Evolutionary conservation across 2,329 filamentous ascomycete genomes (phyloP).

Genomic region (Xylariaceae sp.): DNA sequence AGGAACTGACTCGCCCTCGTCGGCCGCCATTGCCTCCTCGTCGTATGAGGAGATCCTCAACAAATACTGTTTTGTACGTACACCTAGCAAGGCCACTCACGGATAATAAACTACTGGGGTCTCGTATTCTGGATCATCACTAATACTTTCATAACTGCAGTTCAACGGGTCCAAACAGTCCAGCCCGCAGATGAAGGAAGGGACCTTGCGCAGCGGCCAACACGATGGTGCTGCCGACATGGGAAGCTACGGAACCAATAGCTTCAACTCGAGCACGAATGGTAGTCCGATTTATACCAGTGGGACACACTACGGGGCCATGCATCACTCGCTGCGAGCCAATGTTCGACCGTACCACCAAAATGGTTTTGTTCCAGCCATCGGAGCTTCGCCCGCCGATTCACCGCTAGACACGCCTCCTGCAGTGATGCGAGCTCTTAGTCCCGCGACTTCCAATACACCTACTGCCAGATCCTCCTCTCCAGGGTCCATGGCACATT

Average conservation of each 20-base stretch:
- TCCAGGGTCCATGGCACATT: slow-evolving; percentile 40
- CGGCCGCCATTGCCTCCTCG: slow-evolving; percentile 65
- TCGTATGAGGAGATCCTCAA: slow-evolving; percentile 96
- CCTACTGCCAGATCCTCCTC: slow-evolving; percentile 36
- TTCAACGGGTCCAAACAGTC: slow-evolving; percentile 57
- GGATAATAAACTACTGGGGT: slow-evolving; percentile 12
- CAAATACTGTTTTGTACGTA: slow-evolving; percentile 99
- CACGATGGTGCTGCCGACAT: slow-evolving; percentile 39
- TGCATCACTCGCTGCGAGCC: slow-evolving; percentile 39
- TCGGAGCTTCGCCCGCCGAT: slow-evolving; percentile 30
- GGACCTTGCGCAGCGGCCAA: slow-evolving; percentile 37
- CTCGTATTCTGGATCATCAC: slow-evolving; percentile 10
- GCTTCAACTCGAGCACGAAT: slow-evolving; percentile 32
- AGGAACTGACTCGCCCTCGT: slow-evolving; percentile 47
- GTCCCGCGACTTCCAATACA: slow-evolving; percentile 30
- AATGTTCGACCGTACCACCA: slow-evolving; percentile 34
- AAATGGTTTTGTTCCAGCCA: slow-evolving; percentile 22
- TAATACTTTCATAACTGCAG: slow-evolving; percentile 34
- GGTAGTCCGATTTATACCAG: slow-evolving; percentile 34
- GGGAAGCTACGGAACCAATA: slow-evolving; percentile 27
- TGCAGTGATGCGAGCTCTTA: slow-evolving; percentile 23
- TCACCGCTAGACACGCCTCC: slow-evolving; percentile 26
- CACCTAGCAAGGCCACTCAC: slow-evolving; percentile 28
- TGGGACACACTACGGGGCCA: slow-evolving; percentile 31
- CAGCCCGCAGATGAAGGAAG: slow-evolving; percentile 47